These are phyloP conservation scores for Puccinellia tenuiflora DNA, from an alignment of 176 grass and related monocot species.

Conservation along the genomic window DNA sequence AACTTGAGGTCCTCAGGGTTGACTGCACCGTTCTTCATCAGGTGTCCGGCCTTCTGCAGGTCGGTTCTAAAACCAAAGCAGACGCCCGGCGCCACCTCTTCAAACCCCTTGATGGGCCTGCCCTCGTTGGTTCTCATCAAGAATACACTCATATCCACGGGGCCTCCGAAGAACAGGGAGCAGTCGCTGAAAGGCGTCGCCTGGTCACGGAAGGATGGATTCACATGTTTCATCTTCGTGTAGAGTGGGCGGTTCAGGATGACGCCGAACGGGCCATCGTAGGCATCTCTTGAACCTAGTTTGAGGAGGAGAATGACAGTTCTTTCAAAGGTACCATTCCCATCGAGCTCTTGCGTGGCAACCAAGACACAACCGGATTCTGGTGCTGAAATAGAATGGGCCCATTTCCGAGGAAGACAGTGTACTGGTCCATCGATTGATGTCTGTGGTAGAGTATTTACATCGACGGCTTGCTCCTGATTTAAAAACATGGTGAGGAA, in stretches of 20 bases:
- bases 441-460: slow-evolving; percentile 25
- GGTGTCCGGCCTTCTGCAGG: slow-evolving; percentile 52
- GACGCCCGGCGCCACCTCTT: slow-evolving; percentile 62
- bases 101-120: slow-evolving; percentile 46
- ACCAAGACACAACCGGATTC: slow-evolving; percentile 79
- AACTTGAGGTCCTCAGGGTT: slow-evolving; percentile 65
- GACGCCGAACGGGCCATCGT: slow-evolving; percentile 67
- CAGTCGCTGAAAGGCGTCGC: slow-evolving; percentile 51
- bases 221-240: slow-evolving; percentile 72
- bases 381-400: slow-evolving; percentile 67
- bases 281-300: slow-evolving; percentile 52
- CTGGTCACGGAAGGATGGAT: slow-evolving; percentile 44
- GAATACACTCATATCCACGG: slow-evolving; percentile 68
- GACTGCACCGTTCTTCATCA: slow-evolving; percentile 45
- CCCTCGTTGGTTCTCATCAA: slow-evolving; percentile 37
- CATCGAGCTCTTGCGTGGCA: slow-evolving; percentile 80
- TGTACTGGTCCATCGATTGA: slow-evolving; percentile 17
- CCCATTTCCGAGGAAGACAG: slow-evolving; percentile 65
- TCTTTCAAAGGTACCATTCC: slow-evolving; percentile 57
- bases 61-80: slow-evolving; percentile 61
- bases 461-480: slow-evolving; percentile 47
- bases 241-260: slow-evolving; percentile 77
- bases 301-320: slow-evolving; percentile 75
- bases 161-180: slow-evolving; percentile 73
- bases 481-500: slow-evolving; percentile 2